Evolutionary conservation across 1,284 basidiomycete species (phyloP), one percentile per base, ranked within the genome.

Genomic region (Microbotryum saponariae): DNA sequence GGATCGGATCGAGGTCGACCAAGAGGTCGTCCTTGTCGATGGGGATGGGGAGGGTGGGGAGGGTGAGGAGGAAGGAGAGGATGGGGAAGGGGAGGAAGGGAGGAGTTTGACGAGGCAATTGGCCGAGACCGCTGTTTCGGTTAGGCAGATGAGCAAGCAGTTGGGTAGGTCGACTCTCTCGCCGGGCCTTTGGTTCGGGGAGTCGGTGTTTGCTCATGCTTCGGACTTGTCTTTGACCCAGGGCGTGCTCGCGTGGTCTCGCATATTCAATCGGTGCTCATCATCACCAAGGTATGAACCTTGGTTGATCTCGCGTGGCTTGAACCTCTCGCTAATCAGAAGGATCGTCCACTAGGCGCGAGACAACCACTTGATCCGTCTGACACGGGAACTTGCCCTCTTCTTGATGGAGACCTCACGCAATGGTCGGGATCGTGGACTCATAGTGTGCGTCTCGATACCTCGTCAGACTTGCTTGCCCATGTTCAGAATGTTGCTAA

Each of bases 81-180:
- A 84, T 50, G 83, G 82, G 61, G 82, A 82, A 2, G 81, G 82
- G 58, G 54, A 76, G 71, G 61, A 93, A 83, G 54, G 45, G 45
- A 56, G 50, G 51, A 67, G 69, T 73, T 77, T 97, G 69, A 97
- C 96, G 4, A 86, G 84, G 71, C 91, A 93, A 73, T 81, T 99
- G 20, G 96, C 94, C 9, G 93, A 94, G 78, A 99, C 94, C 18
- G 96, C 94, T 18, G 90, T 94, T 27, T 89, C 91, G 49, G 94
- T 98, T 29, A 83, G 94, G 56, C 96, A 98, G 77, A 94, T 97
- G 90, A 94, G 91, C 83, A 96, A 96, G 77, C 91, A 97, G 77
- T 86, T 99, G 45, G 93, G 92, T 89, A 70, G 70, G 85, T 82
- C 14, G 2, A 3, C 23, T 21, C 37, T 25, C 27, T 18, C 31